phyloP scores from a whole-genome alignment of 495 filamentous ascomycete genomes.

The Haplographium delicatum region DNA sequence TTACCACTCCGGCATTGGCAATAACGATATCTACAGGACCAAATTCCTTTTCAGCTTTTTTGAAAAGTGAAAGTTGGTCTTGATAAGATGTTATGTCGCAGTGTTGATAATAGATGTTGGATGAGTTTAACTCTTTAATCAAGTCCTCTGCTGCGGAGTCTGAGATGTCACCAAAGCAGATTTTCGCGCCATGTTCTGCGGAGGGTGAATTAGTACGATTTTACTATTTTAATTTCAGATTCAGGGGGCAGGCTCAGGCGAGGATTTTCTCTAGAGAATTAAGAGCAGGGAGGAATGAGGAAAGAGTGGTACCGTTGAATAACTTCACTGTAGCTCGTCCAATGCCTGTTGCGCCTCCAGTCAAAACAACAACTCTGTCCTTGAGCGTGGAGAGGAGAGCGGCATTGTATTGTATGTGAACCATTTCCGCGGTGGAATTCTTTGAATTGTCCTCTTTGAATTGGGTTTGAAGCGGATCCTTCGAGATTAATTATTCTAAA shows the following conservation, averaged over 20 bases:
- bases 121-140: conserved; percentile 19
- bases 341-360: conserved; percentile 36
- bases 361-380: conserved; percentile 34
- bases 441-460: too few relatives aligned
- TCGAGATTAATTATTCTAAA: too few relatives aligned
- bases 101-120: conserved; percentile 26
- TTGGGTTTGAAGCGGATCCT: too few relatives aligned
- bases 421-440: too few relatives aligned
- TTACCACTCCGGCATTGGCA: conserved; percentile 32
- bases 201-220: too few relatives aligned
- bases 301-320: conserved; percentile 24
- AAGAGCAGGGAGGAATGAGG: not conserved
- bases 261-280: too few relatives aligned
- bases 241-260: too few relatives aligned
- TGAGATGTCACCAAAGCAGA: conserved; percentile 34
- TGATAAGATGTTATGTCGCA: conserved; percentile 34
- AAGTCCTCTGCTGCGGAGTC: conserved; percentile 23
- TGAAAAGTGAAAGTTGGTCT: conserved; percentile 29
- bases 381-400: conserved; percentile 16
- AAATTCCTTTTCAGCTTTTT: conserved; percentile 22
- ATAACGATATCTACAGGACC: conserved; percentile 31
- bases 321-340: conserved; percentile 29
- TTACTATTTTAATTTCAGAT: too few relatives aligned
- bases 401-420: conserved; percentile 1
- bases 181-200: conserved; percentile 31